These are phyloP conservation scores for Podospora australis DNA, from an alignment of 495 filamentous ascomycete species.

Conservation along the genomic window DNA sequence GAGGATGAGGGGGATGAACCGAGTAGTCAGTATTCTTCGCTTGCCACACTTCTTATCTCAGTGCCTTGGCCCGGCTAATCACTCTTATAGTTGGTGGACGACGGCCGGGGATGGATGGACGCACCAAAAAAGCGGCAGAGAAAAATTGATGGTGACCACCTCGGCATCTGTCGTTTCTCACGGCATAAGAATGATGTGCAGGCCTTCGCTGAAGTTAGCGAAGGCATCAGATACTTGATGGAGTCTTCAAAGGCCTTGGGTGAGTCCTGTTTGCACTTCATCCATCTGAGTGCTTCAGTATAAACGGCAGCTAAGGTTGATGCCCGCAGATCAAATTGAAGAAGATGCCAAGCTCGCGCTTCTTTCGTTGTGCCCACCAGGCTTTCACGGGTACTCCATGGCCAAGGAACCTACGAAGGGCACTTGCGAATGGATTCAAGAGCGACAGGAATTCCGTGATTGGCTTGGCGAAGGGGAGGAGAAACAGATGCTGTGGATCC, in stretches of 20 bases:
- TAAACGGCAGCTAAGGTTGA: too few relatives aligned
- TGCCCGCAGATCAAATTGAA: neutral
- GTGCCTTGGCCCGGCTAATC: neutral
- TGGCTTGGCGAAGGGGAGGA: conserved; percentile 2
- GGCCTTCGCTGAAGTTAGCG: too few relatives aligned
- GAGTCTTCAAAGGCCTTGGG: neutral
- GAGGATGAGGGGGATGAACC: neutral
- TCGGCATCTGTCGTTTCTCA: conserved; percentile 13
- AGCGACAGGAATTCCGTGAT: conserved; percentile 4
- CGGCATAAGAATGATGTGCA: too few relatives aligned
- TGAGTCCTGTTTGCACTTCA: too few relatives aligned
- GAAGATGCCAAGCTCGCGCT: conserved; percentile 1
- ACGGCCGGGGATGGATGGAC: conserved; percentile 3
- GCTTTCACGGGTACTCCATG: conserved; percentile 10
- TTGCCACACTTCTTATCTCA: too few relatives aligned
- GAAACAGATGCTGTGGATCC: conserved; percentile 13
- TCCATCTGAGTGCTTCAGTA: too few relatives aligned
- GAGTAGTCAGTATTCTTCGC: conserved; percentile 1
- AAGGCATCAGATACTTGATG: conserved; percentile 3
- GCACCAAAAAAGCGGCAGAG: neutral
- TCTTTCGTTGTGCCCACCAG: conserved; percentile 2
- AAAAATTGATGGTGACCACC: conserved; percentile 7
- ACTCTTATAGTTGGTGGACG: conserved; percentile 4
- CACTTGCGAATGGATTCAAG: conserved; percentile 8
- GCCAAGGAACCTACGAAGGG: conserved; percentile 3